Evolutionary conservation across 2,329 filamentous ascomycete genomes (phyloP).

Genomic region (Diaporthe batatas): DNA sequence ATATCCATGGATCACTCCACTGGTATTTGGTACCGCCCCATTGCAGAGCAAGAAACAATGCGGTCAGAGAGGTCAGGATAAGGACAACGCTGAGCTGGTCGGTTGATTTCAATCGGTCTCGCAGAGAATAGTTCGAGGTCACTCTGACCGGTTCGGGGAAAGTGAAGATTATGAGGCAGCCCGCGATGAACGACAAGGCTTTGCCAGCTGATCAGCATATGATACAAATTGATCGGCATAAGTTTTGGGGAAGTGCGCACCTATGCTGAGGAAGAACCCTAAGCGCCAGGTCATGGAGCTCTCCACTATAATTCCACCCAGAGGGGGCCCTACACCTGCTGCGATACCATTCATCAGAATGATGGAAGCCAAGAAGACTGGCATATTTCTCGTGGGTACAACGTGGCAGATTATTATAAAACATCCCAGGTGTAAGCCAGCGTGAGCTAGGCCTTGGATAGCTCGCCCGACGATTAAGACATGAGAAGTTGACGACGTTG

Average conservation of each 20-base stretch:
- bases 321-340: neutral
- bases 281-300: neutral
- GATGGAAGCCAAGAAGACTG: neutral
- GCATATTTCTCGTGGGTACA: slow-evolving; percentile 15
- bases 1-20: neutral
- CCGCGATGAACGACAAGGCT: neutral
- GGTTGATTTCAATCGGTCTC: neutral
- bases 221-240: fast-evolving
- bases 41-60: slow-evolving; percentile 1
- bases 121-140: neutral
- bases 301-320: neutral
- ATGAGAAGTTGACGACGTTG: neutral
- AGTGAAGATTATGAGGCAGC: neutral
- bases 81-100: slow-evolving; percentile 1
- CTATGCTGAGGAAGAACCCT: slow-evolving; percentile 1
- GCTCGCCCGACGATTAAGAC: slow-evolving; percentile 7
- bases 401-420: slow-evolving; percentile 2
- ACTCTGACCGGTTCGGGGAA: slow-evolving; percentile 12
- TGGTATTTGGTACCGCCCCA: slow-evolving; percentile 6
- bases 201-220: neutral
- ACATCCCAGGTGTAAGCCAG: neutral
- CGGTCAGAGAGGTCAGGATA: neutral
- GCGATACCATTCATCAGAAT: slow-evolving; percentile 1
- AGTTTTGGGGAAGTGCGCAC: neutral
- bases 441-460: neutral